Evolutionary conservation across 2,329 filamentous ascomycete genomes (phyloP).

Genomic region (Aspergillus pseudoglaucus): DNA sequence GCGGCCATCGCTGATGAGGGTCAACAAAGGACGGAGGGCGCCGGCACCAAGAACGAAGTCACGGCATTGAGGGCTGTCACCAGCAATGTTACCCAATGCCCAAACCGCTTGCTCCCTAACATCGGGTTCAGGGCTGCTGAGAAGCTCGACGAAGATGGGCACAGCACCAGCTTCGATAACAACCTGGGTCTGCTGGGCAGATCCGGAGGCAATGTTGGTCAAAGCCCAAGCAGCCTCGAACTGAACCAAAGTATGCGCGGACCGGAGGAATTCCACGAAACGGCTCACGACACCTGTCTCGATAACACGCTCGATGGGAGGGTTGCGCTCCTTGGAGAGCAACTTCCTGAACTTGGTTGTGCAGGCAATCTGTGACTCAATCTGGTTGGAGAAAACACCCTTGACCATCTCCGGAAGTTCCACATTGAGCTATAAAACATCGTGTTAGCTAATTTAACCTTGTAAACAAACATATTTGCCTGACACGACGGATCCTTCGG

Average conservation of each 20-base stretch:
- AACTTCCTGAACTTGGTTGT: constrained; percentile 99
- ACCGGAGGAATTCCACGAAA: constrained; percentile 97
- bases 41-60: constrained; percentile 92
- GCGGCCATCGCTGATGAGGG: constrained; percentile 88
- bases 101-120: constrained; percentile 97
- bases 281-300: constrained; percentile 96
- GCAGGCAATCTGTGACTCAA: constrained; percentile 93
- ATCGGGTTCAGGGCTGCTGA: constrained; percentile 93
- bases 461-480: neutral
- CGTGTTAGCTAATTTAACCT: constrained; percentile 14
- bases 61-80: constrained; percentile 93
- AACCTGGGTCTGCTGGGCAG: constrained; percentile 93
- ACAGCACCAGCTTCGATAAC: constrained; percentile 98
- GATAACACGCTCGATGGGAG: constrained; percentile 97
- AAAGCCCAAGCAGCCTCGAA: constrained; percentile 99
- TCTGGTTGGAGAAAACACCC: constrained; percentile 97
- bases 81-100: constrained; percentile 97
- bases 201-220: constrained; percentile 98
- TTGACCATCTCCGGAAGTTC: constrained; percentile 97
- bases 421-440: constrained; percentile 69
- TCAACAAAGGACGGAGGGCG: constrained; percentile 82
- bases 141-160: constrained; percentile 94
- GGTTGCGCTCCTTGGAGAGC: constrained; percentile 96
- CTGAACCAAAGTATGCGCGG: constrained; percentile 94
- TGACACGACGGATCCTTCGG: neutral